Percentiles rank a stretch among this genome's conserved stretches.
Conservation (phyloP, 2,329 filamentous ascomycete genomes). For the Dendryphion nanum region DNA sequence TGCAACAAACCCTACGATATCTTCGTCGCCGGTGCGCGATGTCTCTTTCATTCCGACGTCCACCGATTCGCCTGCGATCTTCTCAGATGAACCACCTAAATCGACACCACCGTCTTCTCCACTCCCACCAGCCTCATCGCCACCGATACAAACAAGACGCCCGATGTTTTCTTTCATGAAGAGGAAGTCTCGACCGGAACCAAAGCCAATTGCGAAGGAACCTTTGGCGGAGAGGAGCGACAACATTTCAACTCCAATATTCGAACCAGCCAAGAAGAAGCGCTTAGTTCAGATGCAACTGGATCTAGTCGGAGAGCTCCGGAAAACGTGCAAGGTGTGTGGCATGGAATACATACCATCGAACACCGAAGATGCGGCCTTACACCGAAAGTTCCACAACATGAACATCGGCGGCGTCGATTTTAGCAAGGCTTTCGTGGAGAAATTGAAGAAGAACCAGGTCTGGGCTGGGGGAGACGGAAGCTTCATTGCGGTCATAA, state of each 20-base stretch:
- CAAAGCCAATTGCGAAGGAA: slow-evolving; percentile 11
- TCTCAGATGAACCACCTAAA: slow-evolving; percentile 41
- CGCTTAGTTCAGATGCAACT: slow-evolving; percentile 60
- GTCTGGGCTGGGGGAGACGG: slow-evolving; percentile 46
- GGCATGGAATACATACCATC: slow-evolving; percentile 68
- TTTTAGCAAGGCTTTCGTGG: slow-evolving; percentile 57
- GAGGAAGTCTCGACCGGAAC: slow-evolving; percentile 18
- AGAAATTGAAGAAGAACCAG: slow-evolving; percentile 51
- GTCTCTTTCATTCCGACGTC: slow-evolving; percentile 20
- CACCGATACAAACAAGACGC: slow-evolving; percentile 37
- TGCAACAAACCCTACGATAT: background rate
- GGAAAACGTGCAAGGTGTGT: slow-evolving; percentile 59
- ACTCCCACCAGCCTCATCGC: slow-evolving; percentile 17
- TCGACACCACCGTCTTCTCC: slow-evolving; percentile 35
- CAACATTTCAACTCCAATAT: slow-evolving; percentile 17
- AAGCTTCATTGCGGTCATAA: slow-evolving; percentile 58
- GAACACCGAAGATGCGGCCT: slow-evolving; percentile 57
- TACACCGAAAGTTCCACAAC: slow-evolving; percentile 65
- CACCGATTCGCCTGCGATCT: slow-evolving; percentile 30
- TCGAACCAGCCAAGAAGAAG: slow-evolving; percentile 27
- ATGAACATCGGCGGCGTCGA: slow-evolving; percentile 62
- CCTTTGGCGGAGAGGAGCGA: slow-evolving; percentile 25
- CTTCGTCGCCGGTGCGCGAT: slow-evolving; percentile 8
- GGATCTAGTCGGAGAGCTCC: slow-evolving; percentile 55
- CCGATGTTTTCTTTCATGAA: slow-evolving; percentile 51